Conservation (phyloP, 1,284 basidiomycete species). For the Irpex sp. region DNA sequence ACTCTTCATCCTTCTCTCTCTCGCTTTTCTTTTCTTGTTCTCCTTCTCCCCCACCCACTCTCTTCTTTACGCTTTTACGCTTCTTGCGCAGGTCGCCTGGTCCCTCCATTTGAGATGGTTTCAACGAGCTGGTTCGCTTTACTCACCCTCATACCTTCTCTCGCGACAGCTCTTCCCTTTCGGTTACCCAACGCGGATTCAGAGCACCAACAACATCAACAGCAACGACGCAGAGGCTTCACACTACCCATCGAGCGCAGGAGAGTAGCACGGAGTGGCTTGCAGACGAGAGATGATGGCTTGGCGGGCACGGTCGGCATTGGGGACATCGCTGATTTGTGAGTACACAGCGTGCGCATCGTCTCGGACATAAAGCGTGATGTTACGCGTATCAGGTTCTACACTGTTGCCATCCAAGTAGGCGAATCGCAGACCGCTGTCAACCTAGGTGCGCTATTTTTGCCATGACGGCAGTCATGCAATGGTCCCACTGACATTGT, state of each 20-base stretch:
- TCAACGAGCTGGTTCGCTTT: constrained; percentile 12
- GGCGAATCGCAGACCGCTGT: constrained; percentile 26
- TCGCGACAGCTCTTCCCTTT: constrained; percentile 10
- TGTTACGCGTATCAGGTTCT: constrained; percentile 19
- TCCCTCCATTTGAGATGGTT: constrained; percentile 11
- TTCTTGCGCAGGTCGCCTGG: constrained; percentile 14
- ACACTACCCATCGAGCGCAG: constrained; percentile 6
- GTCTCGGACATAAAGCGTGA: background rate
- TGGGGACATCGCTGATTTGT: constrained; percentile 26
- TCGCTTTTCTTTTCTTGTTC: constrained; percentile 3
- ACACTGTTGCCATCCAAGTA: constrained; percentile 27
- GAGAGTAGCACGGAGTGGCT: constrained; percentile 1
- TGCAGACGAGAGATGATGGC: constrained; percentile 14
- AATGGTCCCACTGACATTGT: background rate
- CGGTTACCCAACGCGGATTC: background rate
- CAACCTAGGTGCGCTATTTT: constrained; percentile 24
- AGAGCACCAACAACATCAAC: too few relatives aligned
- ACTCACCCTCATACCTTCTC: constrained; percentile 8
- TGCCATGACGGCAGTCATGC: background rate
- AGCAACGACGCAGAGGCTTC: constrained; percentile 4
- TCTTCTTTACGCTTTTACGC: background rate
- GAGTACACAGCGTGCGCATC: constrained; percentile 11
- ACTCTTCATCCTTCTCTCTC: constrained; percentile 4
- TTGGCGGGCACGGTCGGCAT: constrained; percentile 20
- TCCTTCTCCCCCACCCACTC: background rate